Evolutionary conservation across 345 rosid species (phyloP).

Genomic region (Erodium maritimum): DNA sequence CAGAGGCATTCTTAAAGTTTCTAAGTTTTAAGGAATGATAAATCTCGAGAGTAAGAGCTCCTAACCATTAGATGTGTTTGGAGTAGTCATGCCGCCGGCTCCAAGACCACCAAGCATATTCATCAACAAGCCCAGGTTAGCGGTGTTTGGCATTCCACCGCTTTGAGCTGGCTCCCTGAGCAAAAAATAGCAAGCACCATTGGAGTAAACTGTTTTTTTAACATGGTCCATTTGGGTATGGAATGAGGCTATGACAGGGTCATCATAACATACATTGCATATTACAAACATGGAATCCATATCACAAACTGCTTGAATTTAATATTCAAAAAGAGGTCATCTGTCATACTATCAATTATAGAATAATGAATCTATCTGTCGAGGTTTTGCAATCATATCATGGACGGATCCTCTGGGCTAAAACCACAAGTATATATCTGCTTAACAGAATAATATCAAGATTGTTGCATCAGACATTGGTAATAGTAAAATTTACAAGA

Average conservation of each 20-base stretch:
- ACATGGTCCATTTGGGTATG: not conserved
- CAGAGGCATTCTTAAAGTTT: too few species aligned
- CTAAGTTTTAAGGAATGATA: not conserved
- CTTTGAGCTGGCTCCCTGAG: conserved; percentile 45
- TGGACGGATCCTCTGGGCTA: not conserved
- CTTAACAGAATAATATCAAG: too few species aligned
- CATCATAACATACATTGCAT: too few species aligned
- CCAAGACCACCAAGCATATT: conserved; percentile 67
- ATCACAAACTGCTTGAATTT: too few species aligned
- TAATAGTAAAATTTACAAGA: not conserved
- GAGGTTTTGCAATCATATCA: too few species aligned
- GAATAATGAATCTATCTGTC: too few species aligned
- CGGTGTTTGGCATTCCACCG: conserved; percentile 33
- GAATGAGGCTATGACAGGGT: too few species aligned
- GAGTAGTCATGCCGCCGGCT: conserved; percentile 42
- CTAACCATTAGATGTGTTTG: conserved; percentile 40
- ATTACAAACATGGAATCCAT: too few species aligned
- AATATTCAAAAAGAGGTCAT: too few species aligned
- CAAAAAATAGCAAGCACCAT: not conserved
- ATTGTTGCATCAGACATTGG: not conserved
- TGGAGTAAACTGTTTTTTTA: too few species aligned
- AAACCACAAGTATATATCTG: too few species aligned
- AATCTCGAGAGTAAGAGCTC: not conserved
- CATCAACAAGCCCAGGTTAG: conserved; percentile 48
- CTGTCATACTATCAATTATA: too few species aligned